Evolutionary conservation across 78 protist genomes (phyloP).

Genomic region (Dictyostelium citrinum): DNA sequence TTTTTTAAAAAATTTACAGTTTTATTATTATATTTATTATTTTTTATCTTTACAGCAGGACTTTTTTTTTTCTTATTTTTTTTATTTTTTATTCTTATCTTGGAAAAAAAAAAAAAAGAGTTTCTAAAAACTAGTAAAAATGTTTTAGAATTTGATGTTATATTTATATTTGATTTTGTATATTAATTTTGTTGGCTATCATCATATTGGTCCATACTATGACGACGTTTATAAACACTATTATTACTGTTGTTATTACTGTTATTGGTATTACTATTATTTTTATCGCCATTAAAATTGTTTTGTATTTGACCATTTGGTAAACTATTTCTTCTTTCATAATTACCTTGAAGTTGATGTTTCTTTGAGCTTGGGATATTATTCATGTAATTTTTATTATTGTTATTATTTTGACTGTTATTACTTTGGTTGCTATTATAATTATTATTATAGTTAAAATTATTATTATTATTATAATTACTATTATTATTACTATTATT

Average conservation of each 20-base stretch:
- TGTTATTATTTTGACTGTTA: background rate
- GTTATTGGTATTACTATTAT: background rate
- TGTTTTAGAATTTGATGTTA: background rate
- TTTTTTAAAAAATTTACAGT: background rate
- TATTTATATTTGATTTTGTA: background rate
- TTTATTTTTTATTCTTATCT: background rate
- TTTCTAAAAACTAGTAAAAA: too few species aligned
- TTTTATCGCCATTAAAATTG: background rate
- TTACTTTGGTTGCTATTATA: background rate
- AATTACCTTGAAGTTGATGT: background rate
- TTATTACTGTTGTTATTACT: background rate
- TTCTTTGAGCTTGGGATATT: background rate
- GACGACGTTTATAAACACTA: background rate
- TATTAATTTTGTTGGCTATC: background rate
- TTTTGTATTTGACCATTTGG: background rate
- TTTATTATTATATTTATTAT: background rate
- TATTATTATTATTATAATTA: background rate
- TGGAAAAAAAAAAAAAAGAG: background rate
- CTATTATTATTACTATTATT: background rate
- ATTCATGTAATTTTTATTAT: background rate
- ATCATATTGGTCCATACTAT: background rate
- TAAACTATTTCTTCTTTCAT: constrained; percentile 18
- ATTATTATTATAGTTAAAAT: background rate
- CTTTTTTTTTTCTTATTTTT: background rate
- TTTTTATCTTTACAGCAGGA: background rate